Evolutionary conservation across 2,329 filamentous ascomycete species (phyloP), one percentile per base, ranked within the genome.

Genomic region (Ceratocystis ficicola): DNA sequence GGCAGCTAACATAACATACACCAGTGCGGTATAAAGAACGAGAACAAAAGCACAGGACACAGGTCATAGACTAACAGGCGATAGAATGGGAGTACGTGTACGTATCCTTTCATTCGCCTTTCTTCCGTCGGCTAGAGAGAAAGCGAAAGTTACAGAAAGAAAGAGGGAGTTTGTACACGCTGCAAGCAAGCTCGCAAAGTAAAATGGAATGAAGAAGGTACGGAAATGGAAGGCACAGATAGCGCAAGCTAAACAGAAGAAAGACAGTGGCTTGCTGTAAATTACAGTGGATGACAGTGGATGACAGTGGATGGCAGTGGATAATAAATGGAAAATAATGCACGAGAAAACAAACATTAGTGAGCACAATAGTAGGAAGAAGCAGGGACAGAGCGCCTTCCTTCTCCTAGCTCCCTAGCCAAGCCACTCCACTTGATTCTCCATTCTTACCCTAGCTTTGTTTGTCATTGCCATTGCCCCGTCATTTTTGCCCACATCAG

Each of bases 401-500:
- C 32, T 46, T 46, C 22, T 15, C 22, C 41, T 30, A 25, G 25
- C 62, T 52, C 15, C 62, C 62, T 10, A 52, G 48, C 46, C 6
- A 59, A 30, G 55, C 28, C 55, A n/a, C 28, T 59, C 17, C 28
- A 57, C 22, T n/a, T 44, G 32, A 63, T 36, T 48, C 30, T 15
- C 32, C 46, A 17, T 25, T 44, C 20, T 41, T 60, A 17, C 36
- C 63, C 32, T 22, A 25, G 55, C 32, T 60, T 44, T 44, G 46
- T 52, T 36, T 55, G 41, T 46, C 30, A 64, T 57, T 65, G 28
- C 55, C 55, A 41, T 41, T 7, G 10, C 52, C 55, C 55, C 55
- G 55, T 59, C 55, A 59, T 59, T 59, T 20, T 10, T 20, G 5
- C 59, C 63, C 44, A 62, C 41, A 48, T 62, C 64, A 63, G 44